Percentiles rank a stretch among this genome's conserved stretches.
Evolutionary conservation across 2,329 filamentous ascomycete genomes (phyloP).

Genomic region (Colletotrichum liaoningense): DNA sequence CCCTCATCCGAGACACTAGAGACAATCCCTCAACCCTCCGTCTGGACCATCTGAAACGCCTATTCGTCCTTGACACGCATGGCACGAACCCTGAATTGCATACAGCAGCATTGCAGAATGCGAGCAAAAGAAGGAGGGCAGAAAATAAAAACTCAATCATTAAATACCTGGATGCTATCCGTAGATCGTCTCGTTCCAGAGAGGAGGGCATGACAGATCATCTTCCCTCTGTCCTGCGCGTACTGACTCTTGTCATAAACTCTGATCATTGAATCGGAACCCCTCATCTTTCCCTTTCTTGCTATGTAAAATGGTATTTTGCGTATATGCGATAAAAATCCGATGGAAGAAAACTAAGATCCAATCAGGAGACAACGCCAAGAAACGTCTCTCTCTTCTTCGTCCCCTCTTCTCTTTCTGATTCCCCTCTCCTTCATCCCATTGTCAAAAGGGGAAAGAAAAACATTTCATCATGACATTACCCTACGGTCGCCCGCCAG

Average conservation of each 20-base stretch:
- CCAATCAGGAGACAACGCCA: background rate
- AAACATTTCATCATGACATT: conserved; percentile 31
- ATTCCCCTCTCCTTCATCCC: background rate
- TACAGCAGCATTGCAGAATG: background rate
- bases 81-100: conserved; percentile 10
- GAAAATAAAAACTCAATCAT: conserved; percentile 14
- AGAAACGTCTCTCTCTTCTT: background rate
- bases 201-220: background rate
- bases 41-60: conserved; percentile 28
- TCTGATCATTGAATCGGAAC: background rate
- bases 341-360: background rate
- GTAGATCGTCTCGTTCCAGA: conserved; percentile 16
- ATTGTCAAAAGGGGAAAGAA: background rate
- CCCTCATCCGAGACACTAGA: background rate
- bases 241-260: conserved; percentile 16
- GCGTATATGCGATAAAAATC: background rate
- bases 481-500: conserved; percentile 29
- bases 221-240: background rate
- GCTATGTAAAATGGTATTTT: background rate
- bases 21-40: conserved; percentile 8
- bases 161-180: conserved; percentile 20
- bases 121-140: background rate
- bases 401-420: background rate
- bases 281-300: background rate
- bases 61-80: conserved; percentile 23